A percentile compares a stretch with the other conserved stretches of the same genome.
Conservation (phyloP, 495 filamentous ascomycete species). For the Ramalina intermedia region DNA sequence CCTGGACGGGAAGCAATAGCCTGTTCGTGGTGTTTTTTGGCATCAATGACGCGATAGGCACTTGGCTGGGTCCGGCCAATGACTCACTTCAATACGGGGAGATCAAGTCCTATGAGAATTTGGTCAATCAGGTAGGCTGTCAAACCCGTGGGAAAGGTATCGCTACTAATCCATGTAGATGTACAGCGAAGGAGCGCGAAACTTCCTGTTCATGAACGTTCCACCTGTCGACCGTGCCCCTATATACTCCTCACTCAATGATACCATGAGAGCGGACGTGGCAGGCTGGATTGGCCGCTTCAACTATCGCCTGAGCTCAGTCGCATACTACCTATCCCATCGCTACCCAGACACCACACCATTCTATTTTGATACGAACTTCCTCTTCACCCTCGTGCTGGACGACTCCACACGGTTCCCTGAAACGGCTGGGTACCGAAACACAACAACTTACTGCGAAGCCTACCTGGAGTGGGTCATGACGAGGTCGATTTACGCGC, state of each 20-base stretch:
- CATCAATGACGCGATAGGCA: constrained; percentile 28
- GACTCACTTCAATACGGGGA: constrained; percentile 31
- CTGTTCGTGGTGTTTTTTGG: constrained; percentile 30
- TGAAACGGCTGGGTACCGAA: constrained; percentile 32
- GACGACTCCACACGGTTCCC: constrained; percentile 33
- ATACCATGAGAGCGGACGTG: neutral
- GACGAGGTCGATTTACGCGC: constrained; percentile 32
- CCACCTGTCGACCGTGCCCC: constrained; percentile 49
- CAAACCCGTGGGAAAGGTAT: neutral
- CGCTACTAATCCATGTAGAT: constrained; percentile 22
- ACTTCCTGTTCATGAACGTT: constrained; percentile 62
- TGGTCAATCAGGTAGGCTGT: constrained; percentile 30
- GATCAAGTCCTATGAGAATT: constrained; percentile 38
- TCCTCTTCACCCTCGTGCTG: constrained; percentile 38
- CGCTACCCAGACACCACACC: constrained; percentile 12
- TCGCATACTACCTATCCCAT: constrained; percentile 8
- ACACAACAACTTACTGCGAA: constrained; percentile 38
- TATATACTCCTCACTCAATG: neutral
- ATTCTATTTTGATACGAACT: constrained; percentile 30
- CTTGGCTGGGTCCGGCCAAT: constrained; percentile 26
- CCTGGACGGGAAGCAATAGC: constrained; percentile 20
- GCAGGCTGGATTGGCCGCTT: constrained; percentile 13
- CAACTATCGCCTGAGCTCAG: constrained; percentile 12
- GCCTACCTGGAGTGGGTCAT: constrained; percentile 39
- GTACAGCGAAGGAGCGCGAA: constrained; percentile 51